Evolutionary conservation across 176 grass and related monocot species (phyloP).

Genomic region (Sorghum bicolor): DNA sequence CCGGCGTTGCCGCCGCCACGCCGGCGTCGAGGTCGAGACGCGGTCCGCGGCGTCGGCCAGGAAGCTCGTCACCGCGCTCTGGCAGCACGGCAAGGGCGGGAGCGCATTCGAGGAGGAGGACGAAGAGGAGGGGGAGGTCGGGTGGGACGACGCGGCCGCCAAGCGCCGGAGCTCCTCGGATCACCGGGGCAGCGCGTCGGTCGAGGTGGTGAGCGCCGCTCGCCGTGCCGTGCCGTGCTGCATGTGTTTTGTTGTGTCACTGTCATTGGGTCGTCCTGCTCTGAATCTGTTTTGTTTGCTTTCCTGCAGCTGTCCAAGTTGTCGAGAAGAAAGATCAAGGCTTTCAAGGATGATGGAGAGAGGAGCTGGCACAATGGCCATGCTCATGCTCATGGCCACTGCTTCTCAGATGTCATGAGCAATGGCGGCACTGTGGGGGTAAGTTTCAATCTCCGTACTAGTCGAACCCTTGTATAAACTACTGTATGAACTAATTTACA

Average conservation of each 20-base stretch:
- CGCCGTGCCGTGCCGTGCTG: not conserved
- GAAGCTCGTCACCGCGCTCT: constrained; percentile 67
- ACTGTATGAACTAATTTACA: too few relatives aligned
- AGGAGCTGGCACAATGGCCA: constrained; percentile 25
- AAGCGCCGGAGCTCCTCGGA: constrained; percentile 11
- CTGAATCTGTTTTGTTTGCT: not conserved
- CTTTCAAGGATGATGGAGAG: constrained; percentile 22
- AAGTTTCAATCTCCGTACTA: not conserved
- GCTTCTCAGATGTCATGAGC: constrained; percentile 24
- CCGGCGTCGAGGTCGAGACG: constrained; percentile 11
- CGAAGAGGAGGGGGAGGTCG: not conserved
- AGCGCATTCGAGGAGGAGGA: not conserved
- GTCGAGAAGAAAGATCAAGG: constrained; percentile 28
- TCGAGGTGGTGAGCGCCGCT: constrained; percentile 22
- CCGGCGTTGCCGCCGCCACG: not conserved
- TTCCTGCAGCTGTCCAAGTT: constrained; percentile 19
- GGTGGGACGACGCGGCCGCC: not conserved
- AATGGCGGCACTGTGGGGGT: constrained; percentile 39
- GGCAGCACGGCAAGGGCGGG: constrained; percentile 30
- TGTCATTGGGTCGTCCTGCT: not conserved
- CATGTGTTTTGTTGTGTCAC: not conserved
- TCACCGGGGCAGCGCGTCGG: constrained; percentile 30
- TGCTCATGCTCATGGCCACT: not conserved
- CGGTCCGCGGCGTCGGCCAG: constrained; percentile 49
- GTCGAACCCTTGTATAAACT: too few relatives aligned